Percentiles rank a stretch among this genome's conserved stretches.
These are phyloP conservation scores for Arthrobotrys sinensis DNA, from an alignment of 2,329 filamentous ascomycete genomes.

Conservation along the genomic window DNA sequence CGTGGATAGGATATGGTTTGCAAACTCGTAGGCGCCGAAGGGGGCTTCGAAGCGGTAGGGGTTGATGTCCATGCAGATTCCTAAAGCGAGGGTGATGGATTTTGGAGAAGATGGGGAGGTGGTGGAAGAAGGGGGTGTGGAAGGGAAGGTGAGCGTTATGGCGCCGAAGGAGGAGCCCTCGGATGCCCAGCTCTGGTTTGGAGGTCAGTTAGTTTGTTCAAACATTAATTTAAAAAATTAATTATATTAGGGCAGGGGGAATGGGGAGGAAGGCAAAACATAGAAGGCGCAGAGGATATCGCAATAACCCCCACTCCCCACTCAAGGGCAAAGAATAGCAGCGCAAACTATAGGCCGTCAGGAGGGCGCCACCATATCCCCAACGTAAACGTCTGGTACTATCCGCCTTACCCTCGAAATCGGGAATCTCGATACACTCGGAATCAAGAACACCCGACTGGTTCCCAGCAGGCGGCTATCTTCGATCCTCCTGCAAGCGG, in stretches of 20 bases:
- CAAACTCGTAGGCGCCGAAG: slow-evolving; percentile 72
- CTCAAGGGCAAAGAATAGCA: background rate
- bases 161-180: slow-evolving; percentile 68
- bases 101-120: slow-evolving; percentile 26
- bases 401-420: slow-evolving; percentile 64
- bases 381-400: background rate
- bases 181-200: slow-evolving; percentile 65
- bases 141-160: slow-evolving; percentile 66
- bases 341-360: background rate
- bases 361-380: background rate
- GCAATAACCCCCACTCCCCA: background rate
- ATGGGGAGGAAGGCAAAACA: background rate
- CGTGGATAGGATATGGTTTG: slow-evolving; percentile 73
- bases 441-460: slow-evolving; percentile 20
- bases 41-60: slow-evolving; percentile 71
- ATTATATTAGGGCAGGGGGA: background rate
- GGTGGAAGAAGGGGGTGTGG: slow-evolving; percentile 66
- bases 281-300: background rate
- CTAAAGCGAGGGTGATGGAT: slow-evolving; percentile 46
- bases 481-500: background rate
- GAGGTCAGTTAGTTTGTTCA: slow-evolving; percentile 1
- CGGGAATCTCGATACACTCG: slow-evolving; percentile 65
- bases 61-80: slow-evolving; percentile 72
- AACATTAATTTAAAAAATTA: background rate
- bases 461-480: slow-evolving; percentile 63